These are phyloP conservation scores for Penicillium malachiteum DNA, from an alignment of 495 filamentous ascomycete genomes.

Conservation along the genomic window DNA sequence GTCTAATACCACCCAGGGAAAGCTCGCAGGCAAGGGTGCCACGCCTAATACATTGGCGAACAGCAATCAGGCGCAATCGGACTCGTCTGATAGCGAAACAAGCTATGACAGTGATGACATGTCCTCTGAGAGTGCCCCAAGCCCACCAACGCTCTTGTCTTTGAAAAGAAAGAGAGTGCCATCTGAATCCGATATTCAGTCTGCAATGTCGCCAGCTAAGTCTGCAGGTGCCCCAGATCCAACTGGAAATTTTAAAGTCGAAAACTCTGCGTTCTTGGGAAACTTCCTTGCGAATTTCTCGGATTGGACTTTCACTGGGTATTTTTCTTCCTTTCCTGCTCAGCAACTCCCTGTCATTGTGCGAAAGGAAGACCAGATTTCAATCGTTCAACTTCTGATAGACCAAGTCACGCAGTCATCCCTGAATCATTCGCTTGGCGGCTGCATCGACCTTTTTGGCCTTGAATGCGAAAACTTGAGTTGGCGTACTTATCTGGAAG, in stretches of 20 bases:
- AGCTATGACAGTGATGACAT: conserved; percentile 36
- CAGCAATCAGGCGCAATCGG: conserved; percentile 18
- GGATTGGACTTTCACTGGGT: conserved; percentile 45
- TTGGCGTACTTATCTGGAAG: conserved; percentile 30
- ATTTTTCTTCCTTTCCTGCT: conserved; percentile 39
- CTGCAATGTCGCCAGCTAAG: conserved; percentile 32
- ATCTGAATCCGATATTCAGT: conserved; percentile 36
- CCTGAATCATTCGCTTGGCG: conserved; percentile 38
- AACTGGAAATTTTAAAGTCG: conserved; percentile 17
- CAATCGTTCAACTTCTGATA: conserved; percentile 47
- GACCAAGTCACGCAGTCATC: conserved; percentile 53
- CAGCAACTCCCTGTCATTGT: conserved; percentile 33
- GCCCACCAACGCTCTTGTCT: conserved; percentile 20
- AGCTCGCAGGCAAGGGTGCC: conserved; percentile 5
- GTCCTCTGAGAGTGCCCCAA: conserved; percentile 21
- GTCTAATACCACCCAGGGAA: neutral
- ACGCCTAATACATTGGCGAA: conserved; percentile 8
- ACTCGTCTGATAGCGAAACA: conserved; percentile 28
- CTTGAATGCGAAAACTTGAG: conserved; percentile 29
- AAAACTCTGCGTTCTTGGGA: conserved; percentile 41
- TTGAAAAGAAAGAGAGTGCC: conserved; percentile 44
- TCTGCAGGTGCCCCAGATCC: conserved; percentile 20
- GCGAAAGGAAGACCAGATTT: conserved; percentile 40
- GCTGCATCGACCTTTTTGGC: conserved; percentile 26
- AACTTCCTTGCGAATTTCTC: conserved; percentile 48